Evolutionary conservation across 75 land plant genomes (phyloP).

Genomic region (Sequoia sempervirens): DNA sequence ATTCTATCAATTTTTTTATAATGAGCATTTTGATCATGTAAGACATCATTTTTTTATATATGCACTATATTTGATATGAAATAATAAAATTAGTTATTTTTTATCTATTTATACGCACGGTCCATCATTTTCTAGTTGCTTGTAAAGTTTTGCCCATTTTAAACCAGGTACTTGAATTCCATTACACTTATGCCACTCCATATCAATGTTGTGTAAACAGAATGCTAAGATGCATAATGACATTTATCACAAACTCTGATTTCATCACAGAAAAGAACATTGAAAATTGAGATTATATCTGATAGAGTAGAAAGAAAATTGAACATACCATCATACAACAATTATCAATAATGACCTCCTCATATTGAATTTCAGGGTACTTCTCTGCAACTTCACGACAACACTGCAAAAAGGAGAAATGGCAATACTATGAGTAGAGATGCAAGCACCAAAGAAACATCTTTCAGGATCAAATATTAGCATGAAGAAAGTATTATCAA

Average conservation of each 20-base stretch:
- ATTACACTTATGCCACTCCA: no score
- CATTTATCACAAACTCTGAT: neutral
- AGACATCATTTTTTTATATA: no score
- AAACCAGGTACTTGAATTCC: no score
- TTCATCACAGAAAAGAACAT: neutral
- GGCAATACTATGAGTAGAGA: neutral
- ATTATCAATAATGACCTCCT: constrained; percentile 98
- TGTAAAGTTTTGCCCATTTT: no score
- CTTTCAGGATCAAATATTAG: neutral
- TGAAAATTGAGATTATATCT: neutral
- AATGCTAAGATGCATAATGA: no score
- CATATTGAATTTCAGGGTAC: constrained; percentile 90
- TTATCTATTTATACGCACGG: no score
- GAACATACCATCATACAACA: constrained; percentile 97
- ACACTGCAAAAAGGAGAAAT: constrained; percentile 55
- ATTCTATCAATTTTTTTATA: no score
- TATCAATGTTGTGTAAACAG: no score
- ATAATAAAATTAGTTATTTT: no score
- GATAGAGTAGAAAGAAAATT: neutral
- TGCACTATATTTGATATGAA: no score
- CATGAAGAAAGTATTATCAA: neutral
- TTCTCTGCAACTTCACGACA: constrained; percentile 94
- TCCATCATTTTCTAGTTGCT: no score
- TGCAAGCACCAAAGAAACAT: neutral
- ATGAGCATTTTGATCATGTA: no score